A percentile compares a stretch with the other conserved stretches of the same genome.
phyloP scores from a whole-genome alignment of 768 basidiomycete genomes.

The Mycena epipterygia region DNA sequence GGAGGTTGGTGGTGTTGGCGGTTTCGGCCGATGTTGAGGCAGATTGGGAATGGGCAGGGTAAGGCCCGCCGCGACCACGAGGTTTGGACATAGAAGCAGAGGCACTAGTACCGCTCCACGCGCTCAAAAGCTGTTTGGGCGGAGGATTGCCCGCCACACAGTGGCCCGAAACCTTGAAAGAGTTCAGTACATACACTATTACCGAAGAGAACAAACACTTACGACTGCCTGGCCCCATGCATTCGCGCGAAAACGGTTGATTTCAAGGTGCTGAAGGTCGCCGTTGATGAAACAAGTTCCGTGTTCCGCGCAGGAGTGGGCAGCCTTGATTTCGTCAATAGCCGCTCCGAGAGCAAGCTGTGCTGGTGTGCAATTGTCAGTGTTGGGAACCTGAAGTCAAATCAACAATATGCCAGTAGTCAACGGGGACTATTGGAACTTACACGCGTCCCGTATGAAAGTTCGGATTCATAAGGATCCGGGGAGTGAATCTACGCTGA shows the following conservation, averaged over 20 bases:
- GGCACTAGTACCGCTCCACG: background rate
- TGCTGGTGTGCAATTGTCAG: background rate
- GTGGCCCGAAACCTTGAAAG: background rate
- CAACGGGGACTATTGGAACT: background rate
- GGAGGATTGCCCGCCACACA: background rate
- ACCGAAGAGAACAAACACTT: background rate
- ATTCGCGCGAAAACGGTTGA: slow-evolving; percentile 2
- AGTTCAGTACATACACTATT: too few species aligned
- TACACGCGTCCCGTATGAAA: slow-evolving; percentile 4
- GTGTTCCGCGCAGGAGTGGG: slow-evolving; percentile 8
- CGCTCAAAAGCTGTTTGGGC: background rate
- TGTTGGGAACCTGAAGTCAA: background rate
- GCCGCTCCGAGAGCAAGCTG: background rate
- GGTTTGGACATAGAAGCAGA: background rate
- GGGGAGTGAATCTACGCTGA: background rate
- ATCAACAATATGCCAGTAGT: background rate
- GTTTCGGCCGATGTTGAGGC: background rate
- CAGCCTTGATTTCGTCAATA: slow-evolving; percentile 15
- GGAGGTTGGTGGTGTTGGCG: too few species aligned
- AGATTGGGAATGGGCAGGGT: background rate
- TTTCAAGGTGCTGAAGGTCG: background rate
- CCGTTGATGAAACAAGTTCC: slow-evolving; percentile 9
- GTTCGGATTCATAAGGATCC: background rate
- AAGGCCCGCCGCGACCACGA: slow-evolving; percentile 7
- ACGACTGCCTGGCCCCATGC: slow-evolving; percentile 14